A percentile compares a stretch with the other conserved stretches of the same genome.
These are phyloP conservation scores for Zea mays DNA, from an alignment of 176 grass and related monocot species.

Conservation along the genomic window Zm-B73-REFERENCE-NAM-5.0 NC_050100.1:62859501-62860000, in stretches of 20 bases:
- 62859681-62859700: slow-evolving; percentile 95
- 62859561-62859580: slow-evolving; percentile 82
- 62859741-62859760: slow-evolving; percentile 83
- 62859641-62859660: not conserved
- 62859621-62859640: not conserved
- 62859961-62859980: slow-evolving; percentile 97
- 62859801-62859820: slow-evolving; percentile 75
- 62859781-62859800: slow-evolving; percentile 91
- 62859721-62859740: slow-evolving; percentile 78
- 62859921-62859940: slow-evolving; percentile 97
- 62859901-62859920: slow-evolving; percentile 88
- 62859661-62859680: not conserved
- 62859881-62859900: slow-evolving; percentile 98
- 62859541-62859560: slow-evolving; percentile 99
- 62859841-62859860: slow-evolving; percentile 90
- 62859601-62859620: too few relatives aligned
- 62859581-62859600: slow-evolving; percentile 95
- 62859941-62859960: slow-evolving; percentile 99
- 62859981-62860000: slow-evolving; percentile 48
- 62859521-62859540: slow-evolving; percentile 85
- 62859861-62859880: slow-evolving; percentile 89
- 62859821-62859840: slow-evolving; percentile 89
- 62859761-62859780: slow-evolving; percentile 80
- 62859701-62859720: slow-evolving; percentile 95
- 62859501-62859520: slow-evolving; percentile 83